Evolutionary conservation across 1,139 yeast genomes (phyloP).

Genomic region (Suhomyces coccinellae): DNA sequence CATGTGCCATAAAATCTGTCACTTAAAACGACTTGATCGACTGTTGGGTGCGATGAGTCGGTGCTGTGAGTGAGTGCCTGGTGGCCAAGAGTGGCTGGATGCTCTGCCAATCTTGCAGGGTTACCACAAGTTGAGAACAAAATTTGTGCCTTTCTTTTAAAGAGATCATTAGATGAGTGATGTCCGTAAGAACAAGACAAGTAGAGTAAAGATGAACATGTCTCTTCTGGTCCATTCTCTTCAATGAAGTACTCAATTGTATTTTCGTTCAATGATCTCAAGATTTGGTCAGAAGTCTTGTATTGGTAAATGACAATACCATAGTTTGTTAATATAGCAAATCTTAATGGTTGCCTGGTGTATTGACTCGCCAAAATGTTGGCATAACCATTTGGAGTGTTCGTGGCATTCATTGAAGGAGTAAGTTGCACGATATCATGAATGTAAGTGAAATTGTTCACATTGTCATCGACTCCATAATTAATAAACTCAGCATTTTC

Average conservation of each 20-base stretch:
- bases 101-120: slow-evolving; percentile 47
- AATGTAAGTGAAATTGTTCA: slow-evolving; percentile 39
- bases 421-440: slow-evolving; percentile 74
- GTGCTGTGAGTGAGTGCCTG: slow-evolving; percentile 9
- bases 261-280: slow-evolving; percentile 68
- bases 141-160: slow-evolving; percentile 50
- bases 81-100: slow-evolving; percentile 13
- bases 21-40: slow-evolving; percentile 80
- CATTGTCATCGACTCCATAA: slow-evolving; percentile 43
- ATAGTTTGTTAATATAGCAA: slow-evolving; percentile 79
- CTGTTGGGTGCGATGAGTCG: slow-evolving; percentile 34
- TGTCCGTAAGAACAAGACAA: slow-evolving; percentile 73
- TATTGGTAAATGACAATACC: slow-evolving; percentile 77
- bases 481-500: slow-evolving; percentile 82
- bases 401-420: slow-evolving; percentile 68
- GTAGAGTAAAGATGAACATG: slow-evolving; percentile 83
- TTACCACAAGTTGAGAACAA: slow-evolving; percentile 57
- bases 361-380: slow-evolving; percentile 87
- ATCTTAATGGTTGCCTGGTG: slow-evolving; percentile 56
- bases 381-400: slow-evolving; percentile 74
- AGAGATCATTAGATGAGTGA: slow-evolving; percentile 50
- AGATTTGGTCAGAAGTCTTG: slow-evolving; percentile 75
- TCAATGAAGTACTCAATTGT: slow-evolving; percentile 48
- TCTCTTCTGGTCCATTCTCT: slow-evolving; percentile 61
- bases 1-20: slow-evolving; percentile 94